Base-by-base conservation (phyloP, 2,329 filamentous ascomycete genomes). In the Penicillium sp. region DNA sequence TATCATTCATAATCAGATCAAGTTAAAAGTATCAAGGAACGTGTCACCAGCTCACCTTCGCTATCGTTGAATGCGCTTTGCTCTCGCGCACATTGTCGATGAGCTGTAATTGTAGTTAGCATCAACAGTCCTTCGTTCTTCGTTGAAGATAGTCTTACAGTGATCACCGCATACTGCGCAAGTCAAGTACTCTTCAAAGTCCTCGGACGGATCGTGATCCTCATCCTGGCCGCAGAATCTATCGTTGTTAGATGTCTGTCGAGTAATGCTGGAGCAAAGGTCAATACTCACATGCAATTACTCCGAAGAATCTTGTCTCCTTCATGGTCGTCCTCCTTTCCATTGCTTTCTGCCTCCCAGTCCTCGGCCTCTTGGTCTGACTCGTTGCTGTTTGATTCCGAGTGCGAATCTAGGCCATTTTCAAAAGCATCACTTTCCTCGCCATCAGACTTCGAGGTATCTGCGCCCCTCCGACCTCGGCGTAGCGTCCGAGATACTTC, bases 1-100 rank as follows among this genome's bases (percentile, higher is more conserved):
- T 86, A 64, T 42, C 30, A 8, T 3, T 24, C 38, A 26, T 11
- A 40, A 28, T 47, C 33, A 52, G 51, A 24, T 20, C 20, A 30
- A 18, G 21, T 18, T 40, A 23, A 26, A 45, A 52, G 18, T 43
- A 42, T n/a, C 48, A 57, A 43, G 47, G 56, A 21, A 42, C 8
- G 30, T 33, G 23, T 55, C 48, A 40, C 51, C 57, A 55, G 69
- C 81, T 72, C 81, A 91, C 89, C 83, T 71, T 86, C 81, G 60
- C 84, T 81, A 61, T 80, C 74, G 64, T 76, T 77, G 65, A 89
- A 75, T 61, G 83, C 83, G 58, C 83, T 83, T 69, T 84, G 83
- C 69, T 88, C 83, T 68, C 88, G 85, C 58, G 91, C 92, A 75
- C 93, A 97, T 81, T 94, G 88, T 71, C 88, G 86, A 78, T 97